Base-by-base conservation (phyloP, 306 rosid genomes). In the Trifolium fragiferum region DNA sequence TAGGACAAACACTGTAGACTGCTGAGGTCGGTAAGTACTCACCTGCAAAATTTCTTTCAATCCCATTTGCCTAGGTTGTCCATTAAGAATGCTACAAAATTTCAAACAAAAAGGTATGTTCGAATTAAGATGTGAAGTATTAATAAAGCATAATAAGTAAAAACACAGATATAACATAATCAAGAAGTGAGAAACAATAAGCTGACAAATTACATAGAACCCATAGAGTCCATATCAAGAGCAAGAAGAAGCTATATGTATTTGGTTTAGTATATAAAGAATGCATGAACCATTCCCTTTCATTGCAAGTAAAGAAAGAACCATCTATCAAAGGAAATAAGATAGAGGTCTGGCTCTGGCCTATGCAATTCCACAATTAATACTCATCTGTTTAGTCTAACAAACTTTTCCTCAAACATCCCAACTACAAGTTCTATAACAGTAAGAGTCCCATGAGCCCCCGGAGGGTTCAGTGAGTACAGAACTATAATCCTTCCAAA, bases 41-140 rank as follows among this genome's bases (percentile, higher is more conserved):
- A 88, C 98, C 97, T 87, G 91, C 62, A 92, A 84, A 46, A 92
- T 70, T 76, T 92, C 95, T 93, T 90, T 92, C 84, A 94, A 78
- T 73, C 99, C 96, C 97, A 92, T 90, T 69, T 59, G 90, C 77
- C 86, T 92, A 58, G 99, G 99, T 76, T 87, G 90, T 68, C 97
- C 93, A 38, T 90, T 83, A 66, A 88, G 90, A 72, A 94, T 92
- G 54, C 99, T 94, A 85, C 74, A 72, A 41, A 66, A 70, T 63
- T 64, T 47, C 59, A 81, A 50, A 12, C 49, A 58, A 58, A 27
- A 27, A 83, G 70, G 53, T 6, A 54, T 50, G 68, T 16, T 66
- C 51, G 69, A 63, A 54, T 44, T 70, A 65, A 33, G 47, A 64
- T 27, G 35, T 20, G 50, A 46, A 55, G 59, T n/a, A 69, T 4